Evolutionary conservation across 495 filamentous ascomycete species (phyloP).

Genomic region (Penicillium coffeae): DNA sequence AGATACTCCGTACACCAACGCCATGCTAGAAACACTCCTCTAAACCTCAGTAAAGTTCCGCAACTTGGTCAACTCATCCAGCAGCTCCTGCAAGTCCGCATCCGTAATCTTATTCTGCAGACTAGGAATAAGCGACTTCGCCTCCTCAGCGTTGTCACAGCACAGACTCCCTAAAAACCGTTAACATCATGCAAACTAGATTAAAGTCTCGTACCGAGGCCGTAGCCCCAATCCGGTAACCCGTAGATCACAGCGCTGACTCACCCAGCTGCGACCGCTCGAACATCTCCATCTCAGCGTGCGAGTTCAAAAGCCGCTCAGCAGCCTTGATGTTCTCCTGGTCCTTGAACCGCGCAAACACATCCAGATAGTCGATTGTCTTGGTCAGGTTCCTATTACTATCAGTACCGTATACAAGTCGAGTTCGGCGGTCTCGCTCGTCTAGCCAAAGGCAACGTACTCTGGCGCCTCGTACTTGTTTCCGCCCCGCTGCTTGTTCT

Average conservation of each 20-base stretch:
- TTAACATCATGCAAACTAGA: not conserved
- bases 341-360: slow-evolving; percentile 91
- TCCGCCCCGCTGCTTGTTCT: slow-evolving; percentile 50
- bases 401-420: slow-evolving; percentile 1
- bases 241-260: slow-evolving; percentile 20
- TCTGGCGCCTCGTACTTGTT: slow-evolving; percentile 51
- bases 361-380: slow-evolving; percentile 85
- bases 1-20: no score
- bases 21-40: no score
- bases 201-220: not conserved
- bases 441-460: no score
- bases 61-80: slow-evolving; percentile 86
- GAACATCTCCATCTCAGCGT: slow-evolving; percentile 79
- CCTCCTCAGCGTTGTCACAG: slow-evolving; percentile 89
- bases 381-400: slow-evolving; percentile 61
- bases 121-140: slow-evolving; percentile 92
- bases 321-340: slow-evolving; percentile 92
- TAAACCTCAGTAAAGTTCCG: slow-evolving; percentile 54
- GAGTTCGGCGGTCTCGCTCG: no score
- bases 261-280: slow-evolving; percentile 90
- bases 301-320: slow-evolving; percentile 71
- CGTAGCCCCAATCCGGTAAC: not conserved
- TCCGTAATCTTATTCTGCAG: slow-evolving; percentile 83
- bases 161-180: slow-evolving; percentile 69
- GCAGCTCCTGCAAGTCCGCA: slow-evolving; percentile 76